Base-by-base conservation (phyloP, 2,329 filamentous ascomycete species). In the Paraphoma chrysanthemicola region DNA sequence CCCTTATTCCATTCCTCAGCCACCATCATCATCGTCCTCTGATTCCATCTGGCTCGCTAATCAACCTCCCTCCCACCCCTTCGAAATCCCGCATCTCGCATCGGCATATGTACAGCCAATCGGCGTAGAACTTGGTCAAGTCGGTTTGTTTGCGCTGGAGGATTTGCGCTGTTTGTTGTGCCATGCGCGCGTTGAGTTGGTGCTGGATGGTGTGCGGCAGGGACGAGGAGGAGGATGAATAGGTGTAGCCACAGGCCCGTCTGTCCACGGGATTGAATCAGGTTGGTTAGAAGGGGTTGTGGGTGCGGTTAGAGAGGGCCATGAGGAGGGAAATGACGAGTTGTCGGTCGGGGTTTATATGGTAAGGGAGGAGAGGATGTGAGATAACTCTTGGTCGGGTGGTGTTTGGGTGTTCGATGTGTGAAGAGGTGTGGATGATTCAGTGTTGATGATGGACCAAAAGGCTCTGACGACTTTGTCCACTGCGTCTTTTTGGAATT, bases 51-150 rank as follows among this genome's bases (percentile, higher is more conserved):
- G 55, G 59, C 29, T 66, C 54, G 1, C 18, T 23, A 10, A 67
- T 50, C 10, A n/a, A 33, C 7, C 49, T 23, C 11, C 59, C 62
- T 6, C 51, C 48, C 10, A 38, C 41, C 9, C 59, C 59, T 8
- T 58, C 50, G 6, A 44, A 38, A 5, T 60, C 49, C 29, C 43
- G 50, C 6, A 65, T 54, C 48, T 65, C 57, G 38, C 54, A 48
- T n/a, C 66, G 54, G 2, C 51, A 59, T 5, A 65, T 18, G 5
- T 18, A 30, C 10, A 68, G 56, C 54, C 56, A 53, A 10, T 59
- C 51, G 0, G 4, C 39, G 53, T 60, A 59, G 41, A 50, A 68
- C 14, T 28, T 45, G 6, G n/a, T 17, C 8, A 18, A 23, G 11
- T 59, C 45, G 2, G 8, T 29, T 14, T 44, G 0, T 18, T 53